phyloP scores from a whole-genome alignment of 2,329 filamentous ascomycete genomes.

The Phialophora chinensis region DNA sequence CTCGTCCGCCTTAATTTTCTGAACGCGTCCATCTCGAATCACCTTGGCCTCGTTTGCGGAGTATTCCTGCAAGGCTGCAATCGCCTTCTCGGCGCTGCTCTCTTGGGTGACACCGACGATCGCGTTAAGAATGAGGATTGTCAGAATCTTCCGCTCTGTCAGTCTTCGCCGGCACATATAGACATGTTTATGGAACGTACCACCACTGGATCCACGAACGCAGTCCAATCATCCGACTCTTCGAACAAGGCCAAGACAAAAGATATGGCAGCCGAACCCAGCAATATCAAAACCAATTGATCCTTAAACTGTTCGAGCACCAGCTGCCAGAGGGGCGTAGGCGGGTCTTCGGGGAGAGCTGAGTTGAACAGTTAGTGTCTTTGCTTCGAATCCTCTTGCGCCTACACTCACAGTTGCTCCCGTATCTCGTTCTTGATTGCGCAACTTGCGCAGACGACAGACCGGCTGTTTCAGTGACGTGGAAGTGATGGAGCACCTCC shows the following conservation, averaged over 20 bases:
- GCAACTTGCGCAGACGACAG: conserved; percentile 57
- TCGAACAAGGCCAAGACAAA: conserved; percentile 94
- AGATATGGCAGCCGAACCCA: conserved; percentile 90
- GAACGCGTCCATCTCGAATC: conserved; percentile 79
- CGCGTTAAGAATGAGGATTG: conserved; percentile 94
- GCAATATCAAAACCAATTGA: conserved; percentile 92
- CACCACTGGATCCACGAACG: conserved; percentile 94
- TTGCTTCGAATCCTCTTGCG: not conserved
- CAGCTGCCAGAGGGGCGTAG: conserved; percentile 94
- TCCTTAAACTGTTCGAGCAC: conserved; percentile 99
- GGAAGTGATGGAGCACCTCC: conserved; percentile 60
- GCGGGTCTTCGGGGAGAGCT: conserved; percentile 86
- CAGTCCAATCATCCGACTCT: conserved; percentile 90
- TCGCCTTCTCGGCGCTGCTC: conserved; percentile 97
- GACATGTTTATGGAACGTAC: conserved; percentile 62
- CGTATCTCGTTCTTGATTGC: conserved; percentile 55
- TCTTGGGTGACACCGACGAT: conserved; percentile 98
- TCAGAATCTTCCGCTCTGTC: conserved; percentile 72
- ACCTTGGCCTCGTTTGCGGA: conserved; percentile 98
- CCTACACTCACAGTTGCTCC: conserved; percentile 58
- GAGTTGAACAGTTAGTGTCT: conserved; percentile 35
- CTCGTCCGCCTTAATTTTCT: conserved; percentile 91
- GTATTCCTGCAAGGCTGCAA: conserved; percentile 97
- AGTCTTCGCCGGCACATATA: not conserved
- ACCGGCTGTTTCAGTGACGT: conserved; percentile 58